Evolutionary conservation across 371 early-diverging fungal species (phyloP).

Genomic region (Rhizopus delemar): DNA sequence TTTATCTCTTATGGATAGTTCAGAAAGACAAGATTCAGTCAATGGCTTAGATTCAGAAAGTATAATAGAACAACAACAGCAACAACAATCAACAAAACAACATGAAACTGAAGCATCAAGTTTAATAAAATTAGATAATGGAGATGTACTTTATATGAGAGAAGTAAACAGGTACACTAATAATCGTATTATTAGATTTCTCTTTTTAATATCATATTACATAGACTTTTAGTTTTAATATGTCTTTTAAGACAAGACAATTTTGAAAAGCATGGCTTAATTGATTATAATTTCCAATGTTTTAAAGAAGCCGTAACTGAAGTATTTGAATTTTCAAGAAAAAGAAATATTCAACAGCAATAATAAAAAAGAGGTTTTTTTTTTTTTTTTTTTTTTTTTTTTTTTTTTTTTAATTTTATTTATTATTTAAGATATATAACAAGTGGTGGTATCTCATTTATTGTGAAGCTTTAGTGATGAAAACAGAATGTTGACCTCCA

Average conservation of each 20-base stretch:
- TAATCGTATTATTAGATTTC: not conserved
- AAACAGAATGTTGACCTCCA: constrained; percentile 77
- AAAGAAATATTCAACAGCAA: constrained; percentile 40
- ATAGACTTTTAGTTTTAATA: constrained; percentile 74
- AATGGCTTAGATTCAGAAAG: constrained; percentile 14
- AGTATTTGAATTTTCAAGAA: constrained; percentile 66
- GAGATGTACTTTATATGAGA: constrained; percentile 81
- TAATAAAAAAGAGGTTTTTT: not conserved
- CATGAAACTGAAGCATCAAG: constrained; percentile 49
- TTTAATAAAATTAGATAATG: constrained; percentile 79
- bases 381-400: not conserved
- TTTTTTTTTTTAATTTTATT: not conserved
- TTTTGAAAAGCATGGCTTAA: constrained; percentile 85
- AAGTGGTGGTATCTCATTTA: not conserved
- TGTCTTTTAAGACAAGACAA: constrained; percentile 84
- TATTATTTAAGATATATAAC: not conserved
- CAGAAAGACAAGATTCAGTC: constrained; percentile 9
- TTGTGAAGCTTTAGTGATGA: constrained; percentile 45
- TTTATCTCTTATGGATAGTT: constrained; percentile 18
- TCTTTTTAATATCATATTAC: not conserved
- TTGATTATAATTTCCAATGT: constrained; percentile 88
- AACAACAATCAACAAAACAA: constrained; percentile 13
- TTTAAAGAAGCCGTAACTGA: constrained; percentile 74
- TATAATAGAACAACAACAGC: constrained; percentile 21
- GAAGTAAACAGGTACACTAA: constrained; percentile 68